Base-by-base conservation (phyloP, 2,329 filamentous ascomycete species). In the Diplocarpon rosae region DNA sequence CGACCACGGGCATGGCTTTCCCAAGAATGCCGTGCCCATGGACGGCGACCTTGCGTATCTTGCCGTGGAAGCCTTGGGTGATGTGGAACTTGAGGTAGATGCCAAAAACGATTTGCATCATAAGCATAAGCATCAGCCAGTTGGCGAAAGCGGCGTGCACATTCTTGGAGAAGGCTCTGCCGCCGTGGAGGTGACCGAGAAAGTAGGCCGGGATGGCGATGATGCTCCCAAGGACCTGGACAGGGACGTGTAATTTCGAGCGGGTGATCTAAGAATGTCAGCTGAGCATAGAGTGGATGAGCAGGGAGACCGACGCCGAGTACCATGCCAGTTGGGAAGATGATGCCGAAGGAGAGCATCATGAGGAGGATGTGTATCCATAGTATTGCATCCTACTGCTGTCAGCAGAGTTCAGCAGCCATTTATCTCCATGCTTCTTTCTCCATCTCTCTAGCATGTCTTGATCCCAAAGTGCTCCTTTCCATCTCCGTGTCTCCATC, bases 321-420 rank as follows among this genome's bases (percentile, higher is more conserved):
- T 34, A 96, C 88, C 90, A 98, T 96, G 56, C 92, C 92, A 13
- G 86, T 73, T 10, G 92, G 92, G 59, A 95, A 96, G 47, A 96
- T 76, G 55, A 98, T 72, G 50, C 92, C 92, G 70, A 93, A 96
- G 46, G 88, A 79, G 47, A 92, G 60, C 63, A 80, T 83, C 72
- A 95, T 89, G 37, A 94, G 65, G 48, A 95, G 73, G 59, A 98
- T 96, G 66, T 98, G 92, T 55, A 83, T 73, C 92, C 92, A 98
- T 76, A 98, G 66, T 58, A 80, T 86, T 34, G 80, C 74, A 63
- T 96, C 92, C 75, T 80, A 31, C 32, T 12, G 8, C 2, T 1
- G 34, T 42, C 32, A 42, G 39, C 30, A 5, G 15, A 35, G 13
- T 35, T 13, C 11, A 5, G 35, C 20, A 30, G 37, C 14, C 29